These are phyloP conservation scores for Bruguiera hainesii DNA, from an alignment of 441 rosid species.

Conservation along the genomic window DNA sequence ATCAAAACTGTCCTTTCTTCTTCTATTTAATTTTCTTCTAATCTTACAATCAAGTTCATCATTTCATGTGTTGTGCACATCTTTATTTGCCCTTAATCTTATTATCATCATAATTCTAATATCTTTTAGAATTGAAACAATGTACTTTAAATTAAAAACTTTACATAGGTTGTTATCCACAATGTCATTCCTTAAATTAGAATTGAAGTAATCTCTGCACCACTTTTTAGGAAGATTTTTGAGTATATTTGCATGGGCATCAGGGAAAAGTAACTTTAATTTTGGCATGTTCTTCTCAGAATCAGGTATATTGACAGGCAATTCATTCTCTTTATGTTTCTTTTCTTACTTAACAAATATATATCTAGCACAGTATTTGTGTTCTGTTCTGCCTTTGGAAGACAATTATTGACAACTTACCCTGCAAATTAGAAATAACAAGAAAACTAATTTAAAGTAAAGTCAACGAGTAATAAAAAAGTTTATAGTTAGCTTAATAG, in stretches of 20 bases:
- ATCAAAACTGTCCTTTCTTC: background rate
- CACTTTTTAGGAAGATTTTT: background rate
- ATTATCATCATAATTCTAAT: background rate
- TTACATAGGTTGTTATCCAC: background rate
- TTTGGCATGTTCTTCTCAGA: background rate
- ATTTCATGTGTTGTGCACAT: background rate
- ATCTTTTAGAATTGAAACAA: background rate
- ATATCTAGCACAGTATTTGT: background rate
- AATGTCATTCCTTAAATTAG: background rate
- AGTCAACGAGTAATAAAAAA: too few relatives aligned
- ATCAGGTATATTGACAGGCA: background rate
- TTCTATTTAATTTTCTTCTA: background rate
- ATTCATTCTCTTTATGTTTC: background rate
- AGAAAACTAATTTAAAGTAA: too few relatives aligned
- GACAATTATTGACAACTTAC: background rate
- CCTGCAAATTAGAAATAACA: too few relatives aligned
- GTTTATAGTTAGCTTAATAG: too few relatives aligned
- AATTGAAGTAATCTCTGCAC: background rate
- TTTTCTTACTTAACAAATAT: background rate
- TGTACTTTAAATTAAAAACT: background rate
- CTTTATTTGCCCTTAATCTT: background rate
- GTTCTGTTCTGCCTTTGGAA: background rate
- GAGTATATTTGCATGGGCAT: background rate
- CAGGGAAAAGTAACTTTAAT: too few relatives aligned
- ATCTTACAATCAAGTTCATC: background rate